A percentile compares a stretch with the other conserved stretches of the same genome.
Evolutionary conservation across 2,329 filamentous ascomycete species (phyloP).

Genomic region (Spiromastix sp.): DNA sequence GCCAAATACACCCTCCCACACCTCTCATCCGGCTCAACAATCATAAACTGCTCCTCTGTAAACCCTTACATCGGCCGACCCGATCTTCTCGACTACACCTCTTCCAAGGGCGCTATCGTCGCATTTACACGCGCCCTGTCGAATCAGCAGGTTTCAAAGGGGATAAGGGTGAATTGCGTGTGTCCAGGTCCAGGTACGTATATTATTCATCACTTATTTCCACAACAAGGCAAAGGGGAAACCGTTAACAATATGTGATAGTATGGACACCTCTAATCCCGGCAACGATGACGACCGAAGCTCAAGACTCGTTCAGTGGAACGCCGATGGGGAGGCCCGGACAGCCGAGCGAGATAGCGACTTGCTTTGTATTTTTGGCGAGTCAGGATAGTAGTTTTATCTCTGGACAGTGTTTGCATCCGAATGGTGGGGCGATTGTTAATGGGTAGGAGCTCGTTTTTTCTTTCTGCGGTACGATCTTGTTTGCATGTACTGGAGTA

Average conservation of each 20-base stretch:
- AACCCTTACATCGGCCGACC: constrained; percentile 74
- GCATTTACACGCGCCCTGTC: constrained; percentile 68
- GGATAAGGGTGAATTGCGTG: constrained; percentile 67
- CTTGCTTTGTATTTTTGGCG: constrained; percentile 72
- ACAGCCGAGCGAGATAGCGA: constrained; percentile 73
- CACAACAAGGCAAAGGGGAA: background rate
- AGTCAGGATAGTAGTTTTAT: constrained; percentile 63
- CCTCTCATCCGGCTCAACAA: constrained; percentile 62
- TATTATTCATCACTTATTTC: background rate
- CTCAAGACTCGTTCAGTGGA: constrained; percentile 59
- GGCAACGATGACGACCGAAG: constrained; percentile 58
- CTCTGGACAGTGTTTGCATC: constrained; percentile 60
- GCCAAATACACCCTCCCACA: constrained; percentile 67
- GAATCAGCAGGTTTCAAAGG: constrained; percentile 61
- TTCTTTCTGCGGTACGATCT: too few relatives aligned
- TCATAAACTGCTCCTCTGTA: constrained; percentile 80
- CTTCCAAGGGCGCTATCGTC: constrained; percentile 62
- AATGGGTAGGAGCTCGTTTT: constrained; percentile 37
- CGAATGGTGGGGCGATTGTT: constrained; percentile 50
- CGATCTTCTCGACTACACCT: constrained; percentile 73
- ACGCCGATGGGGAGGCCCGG: constrained; percentile 66
- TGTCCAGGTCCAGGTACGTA: constrained; percentile 56
- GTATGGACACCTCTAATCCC: constrained; percentile 71
- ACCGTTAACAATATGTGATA: constrained; percentile 8
- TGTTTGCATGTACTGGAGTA: too few relatives aligned